phyloP scores from a whole-genome alignment of 768 basidiomycete species.

The Exidia glandulosa region DNA sequence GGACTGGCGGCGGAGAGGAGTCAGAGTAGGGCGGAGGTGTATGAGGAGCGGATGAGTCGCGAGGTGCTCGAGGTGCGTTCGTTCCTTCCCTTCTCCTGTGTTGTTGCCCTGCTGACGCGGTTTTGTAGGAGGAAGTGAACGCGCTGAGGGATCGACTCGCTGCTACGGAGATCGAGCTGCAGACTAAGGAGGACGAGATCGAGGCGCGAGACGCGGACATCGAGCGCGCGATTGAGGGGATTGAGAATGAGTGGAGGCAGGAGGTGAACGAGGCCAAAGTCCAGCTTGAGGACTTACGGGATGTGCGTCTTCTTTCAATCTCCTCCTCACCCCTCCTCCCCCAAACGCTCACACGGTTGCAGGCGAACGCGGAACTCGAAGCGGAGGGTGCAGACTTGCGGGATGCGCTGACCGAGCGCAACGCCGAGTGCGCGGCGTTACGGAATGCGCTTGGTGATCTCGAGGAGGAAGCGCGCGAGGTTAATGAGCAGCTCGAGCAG shows the following conservation, averaged over 20 bases:
- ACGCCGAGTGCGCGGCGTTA: conserved; percentile 66
- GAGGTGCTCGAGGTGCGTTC: conserved; percentile 50
- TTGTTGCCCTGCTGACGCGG: not conserved
- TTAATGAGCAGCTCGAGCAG: conserved; percentile 51
- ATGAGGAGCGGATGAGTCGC: conserved; percentile 63
- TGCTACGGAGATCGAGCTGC: conserved; percentile 69
- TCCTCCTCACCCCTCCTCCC: not conserved
- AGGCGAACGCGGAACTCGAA: not conserved
- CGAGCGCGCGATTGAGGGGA: conserved; percentile 54
- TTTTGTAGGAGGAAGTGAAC: conserved; percentile 46
- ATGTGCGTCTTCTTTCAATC: conserved; percentile 32
- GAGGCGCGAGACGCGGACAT: conserved; percentile 72
- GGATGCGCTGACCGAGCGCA: conserved; percentile 43
- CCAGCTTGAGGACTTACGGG: conserved; percentile 70
- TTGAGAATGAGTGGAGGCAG: conserved; percentile 79
- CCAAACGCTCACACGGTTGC: not conserved
- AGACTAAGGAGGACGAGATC: conserved; percentile 79
- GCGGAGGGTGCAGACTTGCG: conserved; percentile 6
- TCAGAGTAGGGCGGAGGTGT: conserved; percentile 55
- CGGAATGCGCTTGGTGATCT: conserved; percentile 65
- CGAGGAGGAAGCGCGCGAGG: conserved; percentile 29
- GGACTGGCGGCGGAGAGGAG: conserved; percentile 59
- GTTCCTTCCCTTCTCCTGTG: not conserved
- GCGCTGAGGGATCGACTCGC: conserved; percentile 66
- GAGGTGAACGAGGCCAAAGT: conserved; percentile 74